phyloP scores from a whole-genome alignment of 2,329 filamentous ascomycete species.

The Aspergillus chevalieri region DNA sequence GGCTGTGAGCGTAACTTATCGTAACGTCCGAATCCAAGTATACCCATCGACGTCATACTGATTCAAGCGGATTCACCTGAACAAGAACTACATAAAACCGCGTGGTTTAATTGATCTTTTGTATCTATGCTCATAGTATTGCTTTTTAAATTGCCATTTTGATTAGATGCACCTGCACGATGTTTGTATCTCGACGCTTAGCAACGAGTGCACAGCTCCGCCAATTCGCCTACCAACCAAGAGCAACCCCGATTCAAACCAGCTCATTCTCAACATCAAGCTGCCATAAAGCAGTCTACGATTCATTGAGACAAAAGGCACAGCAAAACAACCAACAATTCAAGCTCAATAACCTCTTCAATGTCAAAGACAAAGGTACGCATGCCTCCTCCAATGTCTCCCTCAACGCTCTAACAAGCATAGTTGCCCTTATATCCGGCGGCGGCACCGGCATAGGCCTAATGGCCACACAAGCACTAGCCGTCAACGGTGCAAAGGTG shows the following conservation, averaged over 20 bases:
- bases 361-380: conserved; percentile 44
- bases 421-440: conserved; percentile 54
- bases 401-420: not conserved
- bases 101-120: not conserved
- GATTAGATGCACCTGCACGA: not conserved
- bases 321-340: conserved; percentile 41
- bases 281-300: not conserved
- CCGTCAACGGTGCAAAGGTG: conserved; percentile 56
- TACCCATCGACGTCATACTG: conserved; percentile 9
- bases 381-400: not conserved
- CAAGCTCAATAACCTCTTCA: conserved; percentile 48
- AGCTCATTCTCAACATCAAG: not conserved
- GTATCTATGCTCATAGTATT: not conserved
- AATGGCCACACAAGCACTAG: conserved; percentile 55
- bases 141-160: not conserved
- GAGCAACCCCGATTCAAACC: not conserved
- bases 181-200: not conserved
- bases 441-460: conserved; percentile 61
- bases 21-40: not conserved
- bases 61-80: not conserved
- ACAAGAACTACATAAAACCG: not conserved
- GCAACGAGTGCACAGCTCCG: not conserved
- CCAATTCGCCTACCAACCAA: not conserved
- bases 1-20: conserved; percentile 27
- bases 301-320: conserved; percentile 14